A percentile compares a stretch with the other conserved stretches of the same genome.
Conservation (phyloP, 305 asterid species). For the Fraxinus angustifolia region DNA sequence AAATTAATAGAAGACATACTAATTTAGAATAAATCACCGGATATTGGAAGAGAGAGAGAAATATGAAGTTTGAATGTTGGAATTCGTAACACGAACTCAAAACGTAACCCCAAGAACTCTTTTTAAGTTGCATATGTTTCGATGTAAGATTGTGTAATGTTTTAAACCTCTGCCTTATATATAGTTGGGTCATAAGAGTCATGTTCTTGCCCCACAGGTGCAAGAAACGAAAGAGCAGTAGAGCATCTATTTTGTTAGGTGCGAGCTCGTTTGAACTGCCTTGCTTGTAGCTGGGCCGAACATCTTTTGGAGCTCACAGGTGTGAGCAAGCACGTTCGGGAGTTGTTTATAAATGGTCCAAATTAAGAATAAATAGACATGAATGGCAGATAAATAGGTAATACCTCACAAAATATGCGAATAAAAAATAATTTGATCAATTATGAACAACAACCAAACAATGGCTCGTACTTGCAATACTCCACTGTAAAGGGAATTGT, state of each 20-base stretch:
- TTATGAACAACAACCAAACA: neutral
- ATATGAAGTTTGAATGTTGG: neutral
- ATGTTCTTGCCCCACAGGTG: too few species aligned
- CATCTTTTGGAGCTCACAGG: too few species aligned
- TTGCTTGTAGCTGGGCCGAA: too few species aligned
- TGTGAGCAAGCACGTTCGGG: neutral
- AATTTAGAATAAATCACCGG: neutral
- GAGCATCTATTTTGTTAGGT: too few species aligned
- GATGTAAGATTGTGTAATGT: too few species aligned
- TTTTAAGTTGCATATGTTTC: neutral
- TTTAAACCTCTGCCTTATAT: too few species aligned
- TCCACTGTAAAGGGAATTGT: too few species aligned
- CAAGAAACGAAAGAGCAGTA: too few species aligned
- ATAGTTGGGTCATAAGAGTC: too few species aligned
- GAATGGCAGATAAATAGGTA: neutral
- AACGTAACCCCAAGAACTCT: neutral
- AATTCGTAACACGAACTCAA: neutral
- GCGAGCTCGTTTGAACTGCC: too few species aligned
- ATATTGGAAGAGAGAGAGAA: neutral
- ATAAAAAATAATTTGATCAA: neutral
- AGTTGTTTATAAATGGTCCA: neutral
- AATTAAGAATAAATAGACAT: neutral
- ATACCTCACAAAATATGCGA: neutral
- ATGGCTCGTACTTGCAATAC: neutral
- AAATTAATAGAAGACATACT: neutral